Percentiles rank a stretch among this genome's conserved stretches.
These are phyloP conservation scores for Pseudevernia furfuracea DNA, from an alignment of 495 filamentous ascomycete species.

Conservation along the genomic window DNA sequence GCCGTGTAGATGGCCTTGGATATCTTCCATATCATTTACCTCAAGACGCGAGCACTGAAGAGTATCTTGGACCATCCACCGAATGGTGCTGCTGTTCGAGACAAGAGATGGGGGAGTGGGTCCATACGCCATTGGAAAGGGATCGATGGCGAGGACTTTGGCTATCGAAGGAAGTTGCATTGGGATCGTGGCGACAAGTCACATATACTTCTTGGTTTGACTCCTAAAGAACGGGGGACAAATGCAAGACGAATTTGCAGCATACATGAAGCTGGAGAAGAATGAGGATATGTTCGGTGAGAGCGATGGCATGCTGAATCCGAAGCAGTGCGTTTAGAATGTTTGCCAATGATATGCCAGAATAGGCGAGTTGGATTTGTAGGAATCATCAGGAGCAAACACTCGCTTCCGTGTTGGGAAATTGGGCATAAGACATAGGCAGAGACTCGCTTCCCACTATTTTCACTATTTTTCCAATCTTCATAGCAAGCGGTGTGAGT, in stretches of 20 bases:
- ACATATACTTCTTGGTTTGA: background rate
- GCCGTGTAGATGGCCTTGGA: slow-evolving; percentile 45
- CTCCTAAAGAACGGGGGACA: background rate
- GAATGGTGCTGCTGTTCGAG: slow-evolving; percentile 29
- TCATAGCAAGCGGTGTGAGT: background rate
- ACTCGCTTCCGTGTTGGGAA: background rate
- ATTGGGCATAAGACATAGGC: background rate
- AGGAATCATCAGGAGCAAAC: background rate
- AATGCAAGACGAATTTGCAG: background rate
- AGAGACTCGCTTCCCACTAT: slow-evolving; percentile 9
- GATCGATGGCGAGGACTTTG: slow-evolving; percentile 6
- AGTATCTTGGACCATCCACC: slow-evolving; percentile 36
- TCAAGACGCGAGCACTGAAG: slow-evolving; percentile 35
- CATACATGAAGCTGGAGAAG: background rate
- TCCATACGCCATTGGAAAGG: slow-evolving; percentile 8
- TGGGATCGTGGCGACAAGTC: background rate
- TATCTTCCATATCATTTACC: slow-evolving; percentile 39
- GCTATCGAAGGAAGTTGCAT: slow-evolving; percentile 13
- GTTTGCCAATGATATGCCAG: slow-evolving; percentile 13
- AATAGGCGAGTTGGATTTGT: slow-evolving; percentile 13
- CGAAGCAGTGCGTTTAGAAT: background rate
- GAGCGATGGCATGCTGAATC: background rate
- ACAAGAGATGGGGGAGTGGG: slow-evolving; percentile 13
- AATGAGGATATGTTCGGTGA: slow-evolving; percentile 1
- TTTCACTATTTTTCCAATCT: background rate